Base-by-base conservation (phyloP, 768 basidiomycete genomes). In the Cubamyces sp. region DNA sequence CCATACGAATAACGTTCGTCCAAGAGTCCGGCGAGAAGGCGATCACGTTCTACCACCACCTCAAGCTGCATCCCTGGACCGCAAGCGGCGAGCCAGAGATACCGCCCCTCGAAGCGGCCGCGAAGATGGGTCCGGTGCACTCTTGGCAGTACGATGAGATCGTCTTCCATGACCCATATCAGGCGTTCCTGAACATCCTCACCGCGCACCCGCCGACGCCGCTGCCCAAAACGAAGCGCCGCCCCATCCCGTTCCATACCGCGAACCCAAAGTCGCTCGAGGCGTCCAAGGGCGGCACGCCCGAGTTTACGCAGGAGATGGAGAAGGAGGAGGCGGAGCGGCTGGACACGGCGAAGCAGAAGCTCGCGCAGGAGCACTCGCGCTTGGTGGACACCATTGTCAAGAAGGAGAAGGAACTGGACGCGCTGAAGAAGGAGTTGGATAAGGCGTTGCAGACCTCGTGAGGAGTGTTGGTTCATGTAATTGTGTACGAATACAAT, bases 111-210 rank as follows among this genome's bases (percentile, higher is more conserved):
- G 88, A 90, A 16, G 80, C 80, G 23, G 87, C 90, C 2, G 79
- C 84, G 70, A 87, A 86, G 69, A 70, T 81, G 26, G 89, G 88
- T 0, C 90, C 92, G 0, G 93, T 99, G 28, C 91, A 97, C 73
- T 91, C 94, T 0, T 99, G 96, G 96, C 96, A 98, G 70, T 98
- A 98, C 76, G 96, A 98, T 75, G 97, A 99, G 76, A 84, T 98
- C 65, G 93, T 98, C 54, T 98, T 99, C 77, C 84, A 87, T 70
- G 96, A 98, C 68, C 97, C 97, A 1, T 93, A 89, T 65, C 87
- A 91, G 61, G 81, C 87, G 40, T 95, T 98, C 77, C 83, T 97
- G 64, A 85, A 87, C 67, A 80, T 91, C 52, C 83, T 98, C 54
- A 89, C 87, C 0, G 76, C 81, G n/a, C 84, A 96, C 70, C 87